Base-by-base conservation (phyloP, 1,139 yeast genomes). In the Geotrichum reessii region DNA sequence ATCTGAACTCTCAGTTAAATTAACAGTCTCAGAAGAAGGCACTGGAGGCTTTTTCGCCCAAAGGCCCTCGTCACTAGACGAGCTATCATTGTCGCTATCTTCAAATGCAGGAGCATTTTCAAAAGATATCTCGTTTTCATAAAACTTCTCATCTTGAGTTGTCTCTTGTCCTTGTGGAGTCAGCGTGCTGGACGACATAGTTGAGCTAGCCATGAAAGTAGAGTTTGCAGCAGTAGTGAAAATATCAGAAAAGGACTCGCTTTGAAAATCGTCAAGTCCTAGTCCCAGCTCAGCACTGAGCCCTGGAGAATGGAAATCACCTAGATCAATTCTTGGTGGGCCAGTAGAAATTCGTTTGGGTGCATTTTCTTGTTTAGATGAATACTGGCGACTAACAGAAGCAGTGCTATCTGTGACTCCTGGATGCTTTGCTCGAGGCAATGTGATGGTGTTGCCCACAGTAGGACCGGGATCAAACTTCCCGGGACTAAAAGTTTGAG, bases 111-210 rank as follows among this genome's bases (percentile, higher is more conserved):
- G 92, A 0, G 84, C 91, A 62, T 81, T 84, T n/a, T 80, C 88
- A 73, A 92, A 92, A 1, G 84, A 80, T 22, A 89, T 79, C 11
- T 77, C 80, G 65, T 86, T 86, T 63, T 87, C 95, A 55, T 78
- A 60, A 37, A 59, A 59, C 47, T 59, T 59, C 22, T 46, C 50
- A 49, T 57, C 59, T 37, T 50, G 59, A 25, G 48, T 51, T 12
- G 58, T 33, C 25, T 48, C 50, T 14, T 52, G 33, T 37, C 50
- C 51, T 33, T 58, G 62, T 6, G 60, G 62, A 33, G 52, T 52
- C 4, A 47, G 27, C 6, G 11, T 33, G 40, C 40, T 28, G 28
- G 31, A 28, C 3, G 31, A 21, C 11, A 8, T 22, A n/a, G 3
- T 33, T n/a, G 48, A 8, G 12, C 22, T 28, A 14, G 46, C 12